These are phyloP conservation scores for Bryoerythrophyllum caledonicum DNA, from an alignment of 225 moss, liverwort and hornwort genomes.

Conservation along the genomic window DNA sequence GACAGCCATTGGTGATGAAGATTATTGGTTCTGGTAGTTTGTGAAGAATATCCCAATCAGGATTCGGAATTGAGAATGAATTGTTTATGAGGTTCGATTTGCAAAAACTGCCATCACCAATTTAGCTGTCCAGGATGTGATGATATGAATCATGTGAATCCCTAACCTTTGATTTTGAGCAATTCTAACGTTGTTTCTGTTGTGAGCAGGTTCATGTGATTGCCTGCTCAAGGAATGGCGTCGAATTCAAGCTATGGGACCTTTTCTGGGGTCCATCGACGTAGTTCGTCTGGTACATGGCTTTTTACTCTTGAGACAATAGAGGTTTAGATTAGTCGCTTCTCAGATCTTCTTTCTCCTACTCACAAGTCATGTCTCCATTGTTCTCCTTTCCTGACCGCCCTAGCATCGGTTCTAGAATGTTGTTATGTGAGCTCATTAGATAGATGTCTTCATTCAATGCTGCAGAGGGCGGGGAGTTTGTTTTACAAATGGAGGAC, in stretches of 20 bases:
- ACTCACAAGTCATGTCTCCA: background rate
- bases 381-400: too few relatives aligned
- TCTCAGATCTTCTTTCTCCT: background rate
- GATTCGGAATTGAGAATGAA: background rate
- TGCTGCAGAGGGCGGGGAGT: conserved; percentile 36
- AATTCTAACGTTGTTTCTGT: background rate
- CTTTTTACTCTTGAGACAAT: background rate
- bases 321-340: too few relatives aligned
- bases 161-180: conserved; percentile 9
- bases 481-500: conserved; percentile 53
- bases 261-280: conserved; percentile 36
- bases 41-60: background rate
- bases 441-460: background rate
- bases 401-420: too few relatives aligned
- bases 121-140: too few relatives aligned
- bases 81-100: background rate
- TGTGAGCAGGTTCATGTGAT: conserved; percentile 32
- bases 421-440: background rate
- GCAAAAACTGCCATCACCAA: background rate
- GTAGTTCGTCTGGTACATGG: conserved; percentile 42
- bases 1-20: too few relatives aligned
- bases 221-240: conserved; percentile 30
- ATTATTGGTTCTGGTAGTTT: background rate
- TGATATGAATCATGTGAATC: background rate
- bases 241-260: conserved; percentile 41